These are phyloP conservation scores for Gastrodia elata DNA, from an alignment of 106 monocot species.

Conservation along the genomic window DNA sequence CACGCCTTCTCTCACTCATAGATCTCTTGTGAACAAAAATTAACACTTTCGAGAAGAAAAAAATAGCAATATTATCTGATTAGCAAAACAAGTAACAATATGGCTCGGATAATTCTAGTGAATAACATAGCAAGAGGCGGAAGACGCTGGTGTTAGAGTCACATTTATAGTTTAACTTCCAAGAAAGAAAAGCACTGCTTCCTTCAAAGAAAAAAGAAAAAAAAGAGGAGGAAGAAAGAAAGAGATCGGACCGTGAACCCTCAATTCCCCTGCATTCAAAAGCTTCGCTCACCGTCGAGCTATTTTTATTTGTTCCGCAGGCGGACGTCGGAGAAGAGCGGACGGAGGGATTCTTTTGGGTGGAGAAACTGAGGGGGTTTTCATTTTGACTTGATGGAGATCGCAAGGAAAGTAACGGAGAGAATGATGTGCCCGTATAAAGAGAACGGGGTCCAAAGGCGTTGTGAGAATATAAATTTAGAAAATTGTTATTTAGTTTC, in stretches of 20 bases:
- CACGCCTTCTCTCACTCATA: neutral
- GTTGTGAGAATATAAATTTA: no score
- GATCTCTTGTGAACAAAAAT: no score
- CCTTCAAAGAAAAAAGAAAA: neutral
- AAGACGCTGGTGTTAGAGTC: neutral
- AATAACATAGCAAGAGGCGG: no score
- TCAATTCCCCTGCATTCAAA: conserved; percentile 5
- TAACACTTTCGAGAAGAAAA: neutral
- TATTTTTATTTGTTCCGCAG: neutral
- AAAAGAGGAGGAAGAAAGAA: neutral
- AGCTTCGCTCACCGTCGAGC: neutral
- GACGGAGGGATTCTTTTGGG: no score
- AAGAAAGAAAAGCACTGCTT: neutral
- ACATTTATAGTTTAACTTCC: neutral
- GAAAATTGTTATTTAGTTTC: no score
- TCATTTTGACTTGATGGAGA: no score
- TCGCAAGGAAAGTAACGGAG: no score
- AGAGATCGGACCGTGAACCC: conserved; percentile 10
- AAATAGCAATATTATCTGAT: neutral
- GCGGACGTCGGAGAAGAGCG: neutral
- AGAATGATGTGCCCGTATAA: no score
- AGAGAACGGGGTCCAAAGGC: no score
- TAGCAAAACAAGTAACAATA: no score
- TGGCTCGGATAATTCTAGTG: no score
- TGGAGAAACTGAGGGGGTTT: no score